Base-by-base conservation (phyloP, 768 basidiomycete genomes). In the Saitozyma podzolica region DNA sequence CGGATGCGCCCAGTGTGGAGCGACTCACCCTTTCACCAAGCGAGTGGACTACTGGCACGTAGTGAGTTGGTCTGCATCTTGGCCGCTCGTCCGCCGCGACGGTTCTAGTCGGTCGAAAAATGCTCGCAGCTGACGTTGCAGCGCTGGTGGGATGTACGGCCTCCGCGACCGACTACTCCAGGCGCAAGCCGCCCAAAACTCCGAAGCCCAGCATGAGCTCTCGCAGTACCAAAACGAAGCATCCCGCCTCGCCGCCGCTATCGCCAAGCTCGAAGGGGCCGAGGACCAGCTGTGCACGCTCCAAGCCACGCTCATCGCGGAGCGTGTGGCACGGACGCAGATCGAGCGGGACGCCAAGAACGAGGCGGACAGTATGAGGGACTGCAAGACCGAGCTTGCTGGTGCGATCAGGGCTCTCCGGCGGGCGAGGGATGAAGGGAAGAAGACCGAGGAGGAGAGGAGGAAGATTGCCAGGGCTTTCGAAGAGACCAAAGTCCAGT, bases 281-380 rank as follows among this genome's bases (percentile, higher is more conserved):
- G 70, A 76, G 49, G 62, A 63, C 16, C 75, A 78, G 54, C 55
- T 79, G 8, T 64, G 78, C 9, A 59, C 64, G n/a, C 67, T 79
- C 1, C 78, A 79, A 68, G 78, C 78, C 13, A 70, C 64, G 20
- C 54, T 79, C 17, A 76, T 79, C 13, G 75, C 78, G 39, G 78
- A 79, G 56, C 65, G 69, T 49, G 76, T 78, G n/a, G 72, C 68
- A 6, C 54, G 75, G 41, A 66, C 61, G 3, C 67, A 76, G 51
- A 58, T 76, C n/a, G 75, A 77, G 55, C 56, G 64, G 40, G 61
- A 66, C 40, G 61, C 63, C 17, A 57, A 65, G 9, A 54, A 62
- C 11, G 59, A 62, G 41, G 60, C 62, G 9, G 70, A 76, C 52
- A 65, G 75, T 40, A 72, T 76, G 45, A 68, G 66, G 60, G 66